Conservation (phyloP, 2,329 filamentous ascomycete genomes). For the Akanthomyces uredinophilus region DNA sequence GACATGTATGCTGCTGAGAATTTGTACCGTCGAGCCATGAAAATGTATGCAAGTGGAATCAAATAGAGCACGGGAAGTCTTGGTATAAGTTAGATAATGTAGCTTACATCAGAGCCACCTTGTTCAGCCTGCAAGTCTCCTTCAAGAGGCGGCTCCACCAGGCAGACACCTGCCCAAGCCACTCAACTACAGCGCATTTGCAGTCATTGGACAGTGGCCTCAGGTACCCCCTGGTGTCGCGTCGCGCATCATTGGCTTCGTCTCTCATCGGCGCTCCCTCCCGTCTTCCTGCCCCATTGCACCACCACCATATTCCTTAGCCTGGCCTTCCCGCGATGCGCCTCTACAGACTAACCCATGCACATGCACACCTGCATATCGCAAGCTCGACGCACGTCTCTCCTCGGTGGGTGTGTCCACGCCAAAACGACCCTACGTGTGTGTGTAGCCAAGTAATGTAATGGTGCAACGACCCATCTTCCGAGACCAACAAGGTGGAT, state of each 20-base stretch:
- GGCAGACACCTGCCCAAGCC: slow-evolving; percentile 5
- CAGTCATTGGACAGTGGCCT: neutral
- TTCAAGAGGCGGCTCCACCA: neutral
- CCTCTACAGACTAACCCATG: neutral
- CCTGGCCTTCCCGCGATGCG: neutral
- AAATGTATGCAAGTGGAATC: too few species aligned
- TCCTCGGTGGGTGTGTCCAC: neutral
- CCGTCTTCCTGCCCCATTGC: neutral
- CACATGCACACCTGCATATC: slow-evolving; percentile 13
- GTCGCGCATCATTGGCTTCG: neutral
- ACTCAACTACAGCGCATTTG: slow-evolving; percentile 1
- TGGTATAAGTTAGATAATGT: too few species aligned
- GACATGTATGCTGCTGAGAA: too few species aligned
- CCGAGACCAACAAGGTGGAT: slow-evolving; percentile 11
- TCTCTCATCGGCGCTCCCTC: neutral
- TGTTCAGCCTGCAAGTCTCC: too few species aligned
- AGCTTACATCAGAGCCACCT: too few species aligned
- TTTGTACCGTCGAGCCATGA: too few species aligned
- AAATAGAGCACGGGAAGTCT: too few species aligned
- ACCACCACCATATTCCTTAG: neutral
- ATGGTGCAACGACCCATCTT: neutral
- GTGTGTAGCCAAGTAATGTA: too few species aligned
- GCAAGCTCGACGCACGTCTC: neutral
- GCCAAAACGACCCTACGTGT: neutral
- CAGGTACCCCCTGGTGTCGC: neutral